phyloP scores from a whole-genome alignment of 108 stramenopile genomes.

The Phaeodactylum tricornutum region DNA sequence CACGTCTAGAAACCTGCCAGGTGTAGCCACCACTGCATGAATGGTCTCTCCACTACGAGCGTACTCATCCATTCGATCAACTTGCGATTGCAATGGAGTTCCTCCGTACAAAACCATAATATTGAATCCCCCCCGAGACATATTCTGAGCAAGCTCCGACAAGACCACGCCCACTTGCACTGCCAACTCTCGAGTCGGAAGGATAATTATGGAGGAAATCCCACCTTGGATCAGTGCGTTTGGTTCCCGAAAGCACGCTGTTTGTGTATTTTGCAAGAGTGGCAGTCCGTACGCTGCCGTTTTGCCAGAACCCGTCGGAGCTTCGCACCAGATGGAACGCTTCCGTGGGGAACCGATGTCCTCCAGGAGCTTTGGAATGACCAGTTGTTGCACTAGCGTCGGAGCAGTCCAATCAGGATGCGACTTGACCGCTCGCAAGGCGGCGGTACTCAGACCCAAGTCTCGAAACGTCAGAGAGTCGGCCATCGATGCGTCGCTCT shows the following conservation, averaged over 20 bases:
- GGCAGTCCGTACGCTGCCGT: constrained; percentile 87
- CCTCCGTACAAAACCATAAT: constrained; percentile 1
- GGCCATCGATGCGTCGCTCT: no score
- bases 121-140: no score
- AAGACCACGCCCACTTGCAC: no score
- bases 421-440: constrained; percentile 16
- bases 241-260: no score
- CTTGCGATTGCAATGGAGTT: no score
- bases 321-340: no score
- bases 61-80: not conserved
- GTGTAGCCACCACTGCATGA: constrained; percentile 94
- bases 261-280: no score
- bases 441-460: constrained; percentile 17
- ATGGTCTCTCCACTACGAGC: constrained; percentile 17
- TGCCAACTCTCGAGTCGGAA: constrained; percentile 92
- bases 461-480: no score
- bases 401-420: constrained; percentile 46
- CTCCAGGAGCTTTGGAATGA: constrained; percentile 66
- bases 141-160: no score
- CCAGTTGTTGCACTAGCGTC: constrained; percentile 53
- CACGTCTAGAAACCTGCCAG: constrained; percentile 90
- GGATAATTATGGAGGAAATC: constrained; percentile 64
- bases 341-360: no score
- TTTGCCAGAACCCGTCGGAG: constrained; percentile 84
- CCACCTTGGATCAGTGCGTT: no score